Percentiles rank a stretch among this genome's conserved stretches.
These are phyloP conservation scores for Dichotomocladium elegans DNA, from an alignment of 371 early-diverging fungal species.

Conservation along the genomic window DNA sequence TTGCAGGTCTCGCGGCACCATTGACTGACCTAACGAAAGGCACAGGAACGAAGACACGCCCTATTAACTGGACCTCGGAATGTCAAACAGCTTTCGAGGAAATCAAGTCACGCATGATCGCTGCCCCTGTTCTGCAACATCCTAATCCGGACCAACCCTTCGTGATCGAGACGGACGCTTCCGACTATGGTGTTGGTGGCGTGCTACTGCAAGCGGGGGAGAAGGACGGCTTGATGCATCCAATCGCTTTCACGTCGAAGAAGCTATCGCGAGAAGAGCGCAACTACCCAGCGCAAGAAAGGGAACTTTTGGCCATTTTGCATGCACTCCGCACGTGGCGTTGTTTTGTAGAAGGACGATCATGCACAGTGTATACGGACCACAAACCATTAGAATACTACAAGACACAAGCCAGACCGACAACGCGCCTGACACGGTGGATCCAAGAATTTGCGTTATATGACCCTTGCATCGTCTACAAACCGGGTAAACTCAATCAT, in stretches of 20 bases:
- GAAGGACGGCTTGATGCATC: conserved; percentile 12
- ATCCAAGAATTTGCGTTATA: conserved; percentile 23
- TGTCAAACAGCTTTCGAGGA: conserved; percentile 20
- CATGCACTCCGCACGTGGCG: conserved; percentile 28
- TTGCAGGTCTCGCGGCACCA: conserved; percentile 31
- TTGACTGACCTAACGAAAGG: conserved; percentile 32
- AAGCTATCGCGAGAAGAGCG: conserved; percentile 22
- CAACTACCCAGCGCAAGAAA: conserved; percentile 32
- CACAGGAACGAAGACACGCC: conserved; percentile 9
- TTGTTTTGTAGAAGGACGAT: conserved; percentile 19
- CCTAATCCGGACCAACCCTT: conserved; percentile 26
- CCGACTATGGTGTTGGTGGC: conserved; percentile 21
- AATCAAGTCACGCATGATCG: conserved; percentile 10
- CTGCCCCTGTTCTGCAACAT: conserved; percentile 14
- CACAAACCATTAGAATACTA: conserved; percentile 21
- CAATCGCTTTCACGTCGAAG: conserved; percentile 35
- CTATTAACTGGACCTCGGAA: conserved; percentile 11
- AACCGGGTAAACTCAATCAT: conserved; percentile 13
- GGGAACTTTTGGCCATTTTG: conserved; percentile 31
- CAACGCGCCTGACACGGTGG: conserved; percentile 20
- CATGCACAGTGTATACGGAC: conserved; percentile 15
- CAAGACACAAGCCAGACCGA: conserved; percentile 18
- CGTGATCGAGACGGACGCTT: not conserved
- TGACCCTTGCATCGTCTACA: conserved; percentile 23
- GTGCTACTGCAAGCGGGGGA: conserved; percentile 26